Conservation (phyloP, 208 protist genomes). For the Crithidia brevicula region DNA sequence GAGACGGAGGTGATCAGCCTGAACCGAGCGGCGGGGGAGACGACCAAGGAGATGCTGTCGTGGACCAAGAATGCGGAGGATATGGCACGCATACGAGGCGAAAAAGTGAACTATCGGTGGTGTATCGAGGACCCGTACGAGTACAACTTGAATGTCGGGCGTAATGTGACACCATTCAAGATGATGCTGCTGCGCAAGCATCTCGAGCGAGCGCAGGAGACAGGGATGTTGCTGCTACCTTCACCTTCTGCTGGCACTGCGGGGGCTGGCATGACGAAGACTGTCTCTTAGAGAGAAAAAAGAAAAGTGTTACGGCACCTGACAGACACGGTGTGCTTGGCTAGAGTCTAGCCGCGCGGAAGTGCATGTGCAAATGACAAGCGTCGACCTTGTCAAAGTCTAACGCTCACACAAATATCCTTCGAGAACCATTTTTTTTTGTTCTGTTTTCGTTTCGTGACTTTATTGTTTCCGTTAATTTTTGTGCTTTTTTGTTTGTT, state of each 20-base stretch:
- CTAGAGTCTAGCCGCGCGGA: too few species aligned
- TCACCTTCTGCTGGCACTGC: constrained; percentile 1
- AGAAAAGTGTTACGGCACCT: too few species aligned
- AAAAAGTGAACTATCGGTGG: constrained; percentile 84
- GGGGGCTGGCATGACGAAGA: not conserved
- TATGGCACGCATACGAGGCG: constrained; percentile 66
- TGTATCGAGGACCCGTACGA: constrained; percentile 94
- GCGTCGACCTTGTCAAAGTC: too few species aligned
- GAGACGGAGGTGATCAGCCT: constrained; percentile 73
- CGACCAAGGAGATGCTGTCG: constrained; percentile 63
- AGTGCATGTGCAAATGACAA: too few species aligned
- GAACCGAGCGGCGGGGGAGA: constrained; percentile 47
- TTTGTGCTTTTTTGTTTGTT: too few species aligned
- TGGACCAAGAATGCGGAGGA: constrained; percentile 88
- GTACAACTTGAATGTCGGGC: constrained; percentile 87
- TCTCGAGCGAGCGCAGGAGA: constrained; percentile 65
- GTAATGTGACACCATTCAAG: constrained; percentile 89
- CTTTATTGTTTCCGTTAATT: too few species aligned
- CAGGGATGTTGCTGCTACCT: constrained; percentile 55
- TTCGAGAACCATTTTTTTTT: too few species aligned
- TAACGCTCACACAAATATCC: too few species aligned
- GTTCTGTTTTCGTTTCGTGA: too few species aligned
- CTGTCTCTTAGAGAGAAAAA: not conserved
- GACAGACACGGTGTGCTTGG: too few species aligned
- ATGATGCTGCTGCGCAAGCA: constrained; percentile 75